A percentile compares a stretch with the other conserved stretches of the same genome.
Conservation (phyloP, 2,329 filamentous ascomycete species). For the Alternaria postmessia region DNA sequence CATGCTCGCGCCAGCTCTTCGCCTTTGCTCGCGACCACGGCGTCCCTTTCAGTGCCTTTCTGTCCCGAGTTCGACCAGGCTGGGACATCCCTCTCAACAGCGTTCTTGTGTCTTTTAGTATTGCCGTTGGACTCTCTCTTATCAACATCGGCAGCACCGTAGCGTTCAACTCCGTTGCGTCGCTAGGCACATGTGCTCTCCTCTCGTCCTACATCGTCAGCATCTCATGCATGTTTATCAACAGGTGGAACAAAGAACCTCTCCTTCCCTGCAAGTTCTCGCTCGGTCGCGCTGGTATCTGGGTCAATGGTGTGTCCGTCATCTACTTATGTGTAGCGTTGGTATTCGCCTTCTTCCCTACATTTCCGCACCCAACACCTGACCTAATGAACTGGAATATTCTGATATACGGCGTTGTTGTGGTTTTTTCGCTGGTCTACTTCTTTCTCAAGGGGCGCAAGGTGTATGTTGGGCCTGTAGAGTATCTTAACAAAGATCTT, state of each 20-base stretch:
- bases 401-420: slow-evolving; percentile 56
- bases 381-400: slow-evolving; percentile 60
- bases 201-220: slow-evolving; percentile 49
- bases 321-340: slow-evolving; percentile 47
- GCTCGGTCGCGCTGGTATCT: slow-evolving; percentile 55
- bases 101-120: slow-evolving; percentile 53
- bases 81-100: slow-evolving; percentile 54
- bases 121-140: slow-evolving; percentile 54
- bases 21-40: slow-evolving; percentile 46
- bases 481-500: slow-evolving; percentile 28
- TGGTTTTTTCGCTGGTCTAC: slow-evolving; percentile 55
- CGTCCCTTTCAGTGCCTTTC: slow-evolving; percentile 17
- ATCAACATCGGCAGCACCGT: slow-evolving; percentile 52
- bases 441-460: slow-evolving; percentile 54
- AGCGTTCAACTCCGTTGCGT: slow-evolving; percentile 38
- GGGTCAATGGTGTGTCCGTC: background rate
- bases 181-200: slow-evolving; percentile 32
- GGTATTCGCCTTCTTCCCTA: slow-evolving; percentile 57
- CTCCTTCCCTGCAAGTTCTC: slow-evolving; percentile 57
- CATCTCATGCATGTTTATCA: slow-evolving; percentile 54
- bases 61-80: slow-evolving; percentile 25
- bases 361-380: slow-evolving; percentile 32
- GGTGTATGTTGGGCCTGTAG: slow-evolving; percentile 50
- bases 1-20: slow-evolving; percentile 45
- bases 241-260: slow-evolving; percentile 52